Evolutionary conservation across 176 grass and related monocot genomes (phyloP).

Genomic region (Hordeum vulgare): MorexV3_pseudomolecules_assembly NC_058519.1:33639001-33639500

Average conservation of each 20-base stretch:
- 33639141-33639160: too few relatives aligned
- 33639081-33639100: background rate
- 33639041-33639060: conserved; percentile 93
- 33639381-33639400: conserved; percentile 50
- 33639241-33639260: background rate
- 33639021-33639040: conserved; percentile 76
- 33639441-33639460: background rate
- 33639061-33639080: conserved; percentile 96
- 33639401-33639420: background rate
- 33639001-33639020: conserved; percentile 45
- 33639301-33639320: conserved; percentile 56
- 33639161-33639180: too few relatives aligned
- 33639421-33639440: background rate
- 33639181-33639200: too few relatives aligned
- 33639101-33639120: too few relatives aligned
- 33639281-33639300: conserved; percentile 33
- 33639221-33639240: background rate
- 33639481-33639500: background rate
- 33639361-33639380: conserved; percentile 17
- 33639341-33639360: conserved; percentile 44
- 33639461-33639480: background rate
- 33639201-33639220: background rate
- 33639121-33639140: too few relatives aligned
- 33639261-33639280: conserved; percentile 5
- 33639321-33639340: conserved; percentile 48